These are phyloP conservation scores for Diplosphaera chodatii DNA, from an alignment of 139 green algal genomes.

Conservation along the genomic window DNA sequence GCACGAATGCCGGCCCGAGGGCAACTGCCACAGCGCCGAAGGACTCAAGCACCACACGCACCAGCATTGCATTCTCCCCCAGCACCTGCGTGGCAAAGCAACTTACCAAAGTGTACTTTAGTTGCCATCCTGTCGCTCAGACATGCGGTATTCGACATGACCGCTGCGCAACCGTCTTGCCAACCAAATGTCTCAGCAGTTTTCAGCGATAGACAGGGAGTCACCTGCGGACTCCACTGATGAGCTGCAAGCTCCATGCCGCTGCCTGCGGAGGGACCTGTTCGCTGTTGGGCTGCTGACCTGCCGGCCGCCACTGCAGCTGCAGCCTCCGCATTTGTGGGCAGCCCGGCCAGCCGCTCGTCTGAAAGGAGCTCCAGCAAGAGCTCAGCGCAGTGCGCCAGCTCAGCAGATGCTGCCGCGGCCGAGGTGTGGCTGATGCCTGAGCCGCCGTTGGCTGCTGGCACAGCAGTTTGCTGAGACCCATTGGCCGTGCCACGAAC, in stretches of 20 bases:
- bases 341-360: conserved; percentile 30
- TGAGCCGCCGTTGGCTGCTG: too few species aligned
- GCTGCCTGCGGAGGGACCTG: too few species aligned
- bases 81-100: conserved; percentile 21
- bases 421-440: too few species aligned
- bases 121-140: too few species aligned
- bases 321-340: conserved; percentile 11
- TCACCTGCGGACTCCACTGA: background rate
- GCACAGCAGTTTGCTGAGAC: too few species aligned
- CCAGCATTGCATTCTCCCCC: conserved; percentile 52
- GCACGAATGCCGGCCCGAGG: conserved; percentile 38
- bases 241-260: background rate
- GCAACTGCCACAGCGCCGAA: conserved; percentile 36
- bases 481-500: too few species aligned
- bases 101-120: too few species aligned
- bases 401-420: conserved; percentile 8
- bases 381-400: background rate
- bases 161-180: background rate
- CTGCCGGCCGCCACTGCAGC: too few species aligned
- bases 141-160: background rate
- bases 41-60: conserved; percentile 41
- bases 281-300: too few species aligned
- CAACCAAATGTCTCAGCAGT: too few species aligned
- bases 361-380: conserved; percentile 28
- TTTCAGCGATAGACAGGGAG: too few species aligned